Evolutionary conservation across 2,329 filamentous ascomycete genomes (phyloP).

Genomic region (Emergomyces pasteurianus): DNA sequence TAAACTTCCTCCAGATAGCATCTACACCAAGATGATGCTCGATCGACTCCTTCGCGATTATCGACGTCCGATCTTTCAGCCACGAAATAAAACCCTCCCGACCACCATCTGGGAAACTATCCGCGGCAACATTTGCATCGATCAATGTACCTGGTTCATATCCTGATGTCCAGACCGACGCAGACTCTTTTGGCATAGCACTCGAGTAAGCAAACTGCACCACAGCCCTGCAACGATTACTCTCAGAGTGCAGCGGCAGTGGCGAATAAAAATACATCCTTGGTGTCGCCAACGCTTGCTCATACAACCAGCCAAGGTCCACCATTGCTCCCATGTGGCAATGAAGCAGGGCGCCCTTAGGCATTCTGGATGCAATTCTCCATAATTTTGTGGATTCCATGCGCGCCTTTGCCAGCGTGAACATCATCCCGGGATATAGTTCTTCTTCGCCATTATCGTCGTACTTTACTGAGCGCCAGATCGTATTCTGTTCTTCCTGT

Average conservation of each 20-base stretch:
- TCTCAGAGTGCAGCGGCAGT: conserved; percentile 42
- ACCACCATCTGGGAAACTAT: conserved; percentile 62
- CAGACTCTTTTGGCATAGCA: conserved; percentile 32
- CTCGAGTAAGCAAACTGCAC: conserved; percentile 52
- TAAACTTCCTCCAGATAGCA: conserved; percentile 75
- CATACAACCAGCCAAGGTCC: conserved; percentile 68
- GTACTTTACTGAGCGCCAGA: conserved; percentile 59
- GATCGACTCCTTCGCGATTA: conserved; percentile 60
- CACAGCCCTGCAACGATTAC: conserved; percentile 42
- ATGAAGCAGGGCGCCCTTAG: conserved; percentile 73
- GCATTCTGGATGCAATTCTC: conserved; percentile 74
- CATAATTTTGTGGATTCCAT: conserved; percentile 80
- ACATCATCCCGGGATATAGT: conserved; percentile 87
- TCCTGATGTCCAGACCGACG: conserved; percentile 50
- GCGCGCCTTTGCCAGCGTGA: conserved; percentile 67
- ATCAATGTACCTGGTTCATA: conserved; percentile 53
- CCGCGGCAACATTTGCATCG: conserved; percentile 50
- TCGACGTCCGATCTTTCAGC: conserved; percentile 60
- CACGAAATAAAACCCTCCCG: conserved; percentile 61
- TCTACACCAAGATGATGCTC: conserved; percentile 74
- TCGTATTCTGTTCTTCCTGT: conserved; percentile 57
- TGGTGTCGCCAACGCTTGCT: conserved; percentile 55
- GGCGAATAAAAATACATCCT: conserved; percentile 61
- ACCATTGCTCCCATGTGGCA: conserved; percentile 88
- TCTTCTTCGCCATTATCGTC: conserved; percentile 51